These are phyloP conservation scores for Fusarium dlaminii DNA, from an alignment of 2,329 filamentous ascomycete genomes.

Conservation along the genomic window DNA sequence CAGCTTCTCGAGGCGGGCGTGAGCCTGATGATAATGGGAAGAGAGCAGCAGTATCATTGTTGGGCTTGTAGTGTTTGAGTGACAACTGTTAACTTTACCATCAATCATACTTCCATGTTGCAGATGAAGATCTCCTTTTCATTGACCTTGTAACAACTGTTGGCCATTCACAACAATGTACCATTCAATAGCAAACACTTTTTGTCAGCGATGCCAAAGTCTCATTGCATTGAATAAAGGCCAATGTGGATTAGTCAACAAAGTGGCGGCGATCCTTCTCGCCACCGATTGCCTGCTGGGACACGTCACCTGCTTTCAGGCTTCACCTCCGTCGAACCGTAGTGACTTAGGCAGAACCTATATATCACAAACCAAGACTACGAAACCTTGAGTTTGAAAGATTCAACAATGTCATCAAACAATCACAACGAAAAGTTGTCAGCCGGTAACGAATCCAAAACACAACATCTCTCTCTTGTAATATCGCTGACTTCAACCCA, in stretches of 20 bases:
- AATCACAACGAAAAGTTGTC: neutral
- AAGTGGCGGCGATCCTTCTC: neutral
- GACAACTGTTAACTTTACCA: rapidly evolving
- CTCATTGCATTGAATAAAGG: no score
- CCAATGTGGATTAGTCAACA: neutral
- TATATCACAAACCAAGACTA: neutral
- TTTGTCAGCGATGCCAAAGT: rapidly evolving
- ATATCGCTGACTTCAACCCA: neutral
- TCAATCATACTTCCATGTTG: neutral
- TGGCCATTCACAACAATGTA: rapidly evolving
- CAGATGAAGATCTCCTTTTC: neutral
- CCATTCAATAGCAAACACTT: neutral
- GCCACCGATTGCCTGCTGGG: neutral
- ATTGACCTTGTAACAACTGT: neutral
- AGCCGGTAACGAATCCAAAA: neutral
- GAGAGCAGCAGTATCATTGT: neutral
- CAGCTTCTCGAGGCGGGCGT: constrained; percentile 43
- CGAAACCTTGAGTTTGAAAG: rapidly evolving
- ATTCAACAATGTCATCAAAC: neutral
- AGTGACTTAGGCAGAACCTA: no score
- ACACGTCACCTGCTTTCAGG: neutral
- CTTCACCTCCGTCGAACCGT: neutral
- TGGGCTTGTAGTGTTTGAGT: neutral
- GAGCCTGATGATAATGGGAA: neutral
- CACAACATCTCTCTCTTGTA: neutral